Evolutionary conservation across 805 yeast species (phyloP), one percentile per base, ranked within the genome.

Genomic region (Metschnikowia aberdeeniae): DNA sequence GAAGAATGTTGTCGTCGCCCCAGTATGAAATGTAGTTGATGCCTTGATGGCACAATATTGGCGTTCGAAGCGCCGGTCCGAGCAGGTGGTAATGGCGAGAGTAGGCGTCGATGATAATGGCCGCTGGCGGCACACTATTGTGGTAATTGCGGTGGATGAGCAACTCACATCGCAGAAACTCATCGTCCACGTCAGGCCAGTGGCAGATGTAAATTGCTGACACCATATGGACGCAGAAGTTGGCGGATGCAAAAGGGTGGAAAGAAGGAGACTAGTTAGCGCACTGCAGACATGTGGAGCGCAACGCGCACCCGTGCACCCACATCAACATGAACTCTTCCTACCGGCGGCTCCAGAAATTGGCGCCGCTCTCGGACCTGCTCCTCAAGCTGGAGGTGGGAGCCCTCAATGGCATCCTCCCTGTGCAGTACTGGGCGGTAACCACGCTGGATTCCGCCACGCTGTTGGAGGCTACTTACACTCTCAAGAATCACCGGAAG

Each of bases 1-100:
- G 40, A 5, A 70, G 50, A 3, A 78, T 54, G 43, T 68, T 73
- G 50, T 79, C 72, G 45, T 73, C 78, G 27, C 59, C 64, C 50
- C 67, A 64, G 9, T 81, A 62, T 53, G 75, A 78, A n/a, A 80
- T 64, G 59, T 78, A 86, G 55, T 75, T 74, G 38, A 80, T 56
- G 1, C 85, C 86, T 14, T 72, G 64, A 44, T 62, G 57, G 34
- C 65, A 50, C 9, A 81, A 43, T 28, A 82, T 63, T 3, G 87
- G 86, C 1, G 56, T 48, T 31, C 50, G 44, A 14, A 46, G 44
- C 29, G 43, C 39, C 12, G 36, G 31, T 17, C 33, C 36, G 32
- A 56, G 54, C 13, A 41, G 44, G 38, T 54, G 57, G 45, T 58
- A 64, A 0, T 51, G 48, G 5, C 45, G 42, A 39, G 64, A 62